These are phyloP conservation scores for Craterostigma plantagineum DNA, from an alignment of 257 asterid genomes.

Conservation along the genomic window DNA sequence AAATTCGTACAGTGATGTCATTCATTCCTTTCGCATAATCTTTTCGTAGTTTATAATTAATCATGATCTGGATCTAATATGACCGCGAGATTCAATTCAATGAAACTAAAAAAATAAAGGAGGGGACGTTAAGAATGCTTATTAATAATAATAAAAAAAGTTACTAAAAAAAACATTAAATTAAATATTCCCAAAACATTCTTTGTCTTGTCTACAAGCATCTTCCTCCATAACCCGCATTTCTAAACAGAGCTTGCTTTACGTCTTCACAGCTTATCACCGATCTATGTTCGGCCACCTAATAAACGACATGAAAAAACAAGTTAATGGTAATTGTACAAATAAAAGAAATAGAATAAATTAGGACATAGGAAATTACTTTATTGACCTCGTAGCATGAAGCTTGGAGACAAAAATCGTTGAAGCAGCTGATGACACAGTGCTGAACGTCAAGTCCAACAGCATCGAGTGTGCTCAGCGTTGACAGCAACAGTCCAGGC, in stretches of 20 bases:
- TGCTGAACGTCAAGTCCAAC: conserved; percentile 73
- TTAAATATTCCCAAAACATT: no score
- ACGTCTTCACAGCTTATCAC: conserved; percentile 30
- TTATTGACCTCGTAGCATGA: conserved; percentile 54
- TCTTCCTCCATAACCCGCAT: conserved; percentile 76
- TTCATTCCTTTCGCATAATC: no score
- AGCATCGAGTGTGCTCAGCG: conserved; percentile 54
- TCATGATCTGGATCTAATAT: no score
- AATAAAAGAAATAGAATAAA: not conserved
- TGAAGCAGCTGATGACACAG: conserved; percentile 75
- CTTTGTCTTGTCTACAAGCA: conserved; percentile 18
- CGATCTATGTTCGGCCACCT: conserved; percentile 33
- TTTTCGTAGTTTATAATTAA: no score
- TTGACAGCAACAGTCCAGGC: conserved; percentile 62
- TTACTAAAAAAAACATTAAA: no score
- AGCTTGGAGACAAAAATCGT: conserved; percentile 66
- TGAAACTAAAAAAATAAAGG: no score
- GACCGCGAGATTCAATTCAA: no score
- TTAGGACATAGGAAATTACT: not conserved
- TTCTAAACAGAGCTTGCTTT: conserved; percentile 48
- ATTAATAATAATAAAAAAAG: no score
- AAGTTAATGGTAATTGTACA: no score
- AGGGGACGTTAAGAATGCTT: no score
- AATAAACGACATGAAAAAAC: not conserved
- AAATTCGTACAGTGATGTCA: no score